Evolutionary conservation across 192 early-diverging fungal genomes (phyloP), one percentile per base, ranked within the genome.

Genomic region (Lobulomyces angularis): DNA sequence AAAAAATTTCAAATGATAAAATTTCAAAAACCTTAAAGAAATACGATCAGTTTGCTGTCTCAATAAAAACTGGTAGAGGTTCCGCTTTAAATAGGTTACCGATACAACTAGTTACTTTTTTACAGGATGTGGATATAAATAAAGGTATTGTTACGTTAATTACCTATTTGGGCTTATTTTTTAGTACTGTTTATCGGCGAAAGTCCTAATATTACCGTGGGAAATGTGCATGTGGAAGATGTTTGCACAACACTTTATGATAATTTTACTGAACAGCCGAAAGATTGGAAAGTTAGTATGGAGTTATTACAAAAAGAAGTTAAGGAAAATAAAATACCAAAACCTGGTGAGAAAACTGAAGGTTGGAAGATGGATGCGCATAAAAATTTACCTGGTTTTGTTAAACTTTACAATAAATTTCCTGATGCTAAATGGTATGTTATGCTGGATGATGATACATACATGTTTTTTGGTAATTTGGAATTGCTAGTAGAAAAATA

Each of bases 401-500:
- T 53, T 22, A 35, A 51, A 18, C 50, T 77, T 11, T 65, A 50
- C 33, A 41, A 50, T 16, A 43, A 37, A 9, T 74, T 52, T 40
- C 72, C 75, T 5, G 54, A 76, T 39, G 75, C 72, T 19, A 56
- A 66, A 19, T 78, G 71, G 72, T 78, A 50, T 34, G 11, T 78
- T 19, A 78, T 78, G 74, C 50, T 78, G 24, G 74, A 78, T 49
- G 74, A 78, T 49, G 74, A 78, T 51, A 65, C 74, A 2, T 74
- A 73, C 35, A 51, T 75, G 11, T 65, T 64, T 37, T 38, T 64
- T n/a, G 63, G 66, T 30, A 78, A 71, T 44, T 41, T 76, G n/a
- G 35, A 43, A 18, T 45, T 43, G 2, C 17, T 26, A 16, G 40
- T 77, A 17, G 22, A 39, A 7, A 37, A 23, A 2, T 46, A 48